Percentiles rank a stretch among this genome's conserved stretches.
Conservation (phyloP, 2,329 filamentous ascomycete species). For the Talaromyces atroroseus region DNA sequence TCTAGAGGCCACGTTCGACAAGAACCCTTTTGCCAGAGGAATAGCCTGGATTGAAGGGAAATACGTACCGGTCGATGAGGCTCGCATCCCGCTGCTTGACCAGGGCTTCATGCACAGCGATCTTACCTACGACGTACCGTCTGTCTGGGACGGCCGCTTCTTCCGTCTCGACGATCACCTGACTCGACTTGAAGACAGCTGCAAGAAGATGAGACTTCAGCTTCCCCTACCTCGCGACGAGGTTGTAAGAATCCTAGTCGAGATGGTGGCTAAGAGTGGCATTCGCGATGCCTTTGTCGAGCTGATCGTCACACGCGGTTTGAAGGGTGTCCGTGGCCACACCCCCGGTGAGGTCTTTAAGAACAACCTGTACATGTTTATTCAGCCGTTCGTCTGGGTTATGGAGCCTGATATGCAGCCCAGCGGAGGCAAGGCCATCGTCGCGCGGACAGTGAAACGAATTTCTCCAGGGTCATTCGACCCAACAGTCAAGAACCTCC, state of each 20-base stretch:
- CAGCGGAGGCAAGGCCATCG: constrained; percentile 38
- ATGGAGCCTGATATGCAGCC: constrained; percentile 44
- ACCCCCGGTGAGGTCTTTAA: constrained; percentile 32
- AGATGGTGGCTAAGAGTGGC: constrained; percentile 44
- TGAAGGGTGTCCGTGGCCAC: constrained; percentile 37
- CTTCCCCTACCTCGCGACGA: constrained; percentile 39
- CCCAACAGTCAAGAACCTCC: constrained; percentile 49
- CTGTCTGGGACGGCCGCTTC: constrained; percentile 49
- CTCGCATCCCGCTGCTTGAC: constrained; percentile 47
- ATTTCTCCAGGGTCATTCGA: constrained; percentile 45
- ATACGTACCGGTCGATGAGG: constrained; percentile 41
- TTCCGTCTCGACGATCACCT: constrained; percentile 50
- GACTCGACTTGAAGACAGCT: constrained; percentile 40
- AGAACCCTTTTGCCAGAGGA: constrained; percentile 39
- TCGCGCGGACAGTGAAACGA: constrained; percentile 44
- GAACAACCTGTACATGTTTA: constrained; percentile 44
- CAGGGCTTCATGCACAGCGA: constrained; percentile 51
- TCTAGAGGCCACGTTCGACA: constrained; percentile 26
- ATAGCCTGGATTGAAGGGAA: constrained; percentile 46
- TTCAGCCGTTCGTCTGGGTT: constrained; percentile 47
- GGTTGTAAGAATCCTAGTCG: constrained; percentile 36
- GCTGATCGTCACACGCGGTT: constrained; percentile 47
- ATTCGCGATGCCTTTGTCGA: constrained; percentile 49
- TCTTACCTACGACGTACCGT: constrained; percentile 49
- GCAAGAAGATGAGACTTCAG: constrained; percentile 42